Evolutionary conservation across 140 eudicot genomes (phyloP).

Genomic region (Flaveria floridana): DNA sequence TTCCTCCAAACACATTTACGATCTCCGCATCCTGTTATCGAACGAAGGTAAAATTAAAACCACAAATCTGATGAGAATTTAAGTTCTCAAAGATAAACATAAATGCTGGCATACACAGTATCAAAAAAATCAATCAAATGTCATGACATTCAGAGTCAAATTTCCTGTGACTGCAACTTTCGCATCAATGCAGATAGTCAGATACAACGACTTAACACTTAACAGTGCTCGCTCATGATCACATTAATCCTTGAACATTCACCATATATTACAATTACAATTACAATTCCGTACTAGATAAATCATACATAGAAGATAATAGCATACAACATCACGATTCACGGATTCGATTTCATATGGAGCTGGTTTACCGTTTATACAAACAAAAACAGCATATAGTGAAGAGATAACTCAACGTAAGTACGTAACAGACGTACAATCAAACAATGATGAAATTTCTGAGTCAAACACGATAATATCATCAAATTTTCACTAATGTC

Average conservation of each 20-base stretch:
- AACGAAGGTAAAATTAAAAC: neutral
- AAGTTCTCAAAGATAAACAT: neutral
- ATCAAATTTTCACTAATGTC: constrained; percentile 12
- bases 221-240: too few species aligned
- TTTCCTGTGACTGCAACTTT: constrained; percentile 23
- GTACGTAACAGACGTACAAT: constrained; percentile 4
- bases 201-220: constrained; percentile 11
- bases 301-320: neutral
- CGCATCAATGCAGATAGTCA: constrained; percentile 22
- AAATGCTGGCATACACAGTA: constrained; percentile 7
- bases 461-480: constrained; percentile 16
- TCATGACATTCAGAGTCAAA: constrained; percentile 17
- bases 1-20: neutral
- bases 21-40: neutral
- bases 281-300: neutral
- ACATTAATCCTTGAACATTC: too few species aligned
- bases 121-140: constrained; percentile 19
- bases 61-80: constrained; percentile 12
- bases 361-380: neutral
- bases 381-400: constrained; percentile 35
- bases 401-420: constrained; percentile 14
- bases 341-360: constrained; percentile 2
- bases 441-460: constrained; percentile 12
- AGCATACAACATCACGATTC: too few species aligned
- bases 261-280: too few species aligned